Percentiles rank a stretch among this genome's conserved stretches.
These are phyloP conservation scores for Rhodosporidiobolus sp. DNA, from an alignment of 768 basidiomycete species.

Conservation along the genomic window DNA sequence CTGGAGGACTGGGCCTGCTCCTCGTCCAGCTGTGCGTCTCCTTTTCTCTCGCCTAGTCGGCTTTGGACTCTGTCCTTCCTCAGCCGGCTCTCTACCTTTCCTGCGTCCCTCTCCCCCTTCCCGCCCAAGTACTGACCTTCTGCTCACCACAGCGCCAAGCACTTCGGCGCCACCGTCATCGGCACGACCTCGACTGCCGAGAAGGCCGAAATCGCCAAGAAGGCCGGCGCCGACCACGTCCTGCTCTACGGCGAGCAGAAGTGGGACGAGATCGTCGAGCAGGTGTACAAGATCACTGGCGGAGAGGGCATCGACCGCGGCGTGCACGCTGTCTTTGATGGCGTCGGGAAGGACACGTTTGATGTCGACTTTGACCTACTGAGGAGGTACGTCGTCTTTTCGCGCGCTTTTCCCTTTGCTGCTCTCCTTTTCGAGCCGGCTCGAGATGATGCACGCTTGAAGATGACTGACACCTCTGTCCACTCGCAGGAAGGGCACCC, in stretches of 20 bases:
- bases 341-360: constrained; percentile 94
- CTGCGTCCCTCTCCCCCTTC: not conserved
- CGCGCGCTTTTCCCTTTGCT: constrained; percentile 12
- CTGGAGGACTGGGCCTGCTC: constrained; percentile 71
- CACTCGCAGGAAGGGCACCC: constrained; percentile 72
- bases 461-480: constrained; percentile 46
- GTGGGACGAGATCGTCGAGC: constrained; percentile 65
- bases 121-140: not conserved
- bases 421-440: no score
- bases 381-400: constrained; percentile 7
- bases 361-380: constrained; percentile 48
- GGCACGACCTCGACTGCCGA: constrained; percentile 82
- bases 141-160: constrained; percentile 60
- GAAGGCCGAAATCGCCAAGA: constrained; percentile 76
- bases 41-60: not conserved
- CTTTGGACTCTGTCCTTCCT: not conserved
- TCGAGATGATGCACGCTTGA: no score
- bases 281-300: constrained; percentile 47
- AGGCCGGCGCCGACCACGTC: constrained; percentile 79
- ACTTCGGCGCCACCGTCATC: constrained; percentile 80
- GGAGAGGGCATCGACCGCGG: constrained; percentile 46
- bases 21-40: constrained; percentile 49
- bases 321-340: constrained; percentile 82
- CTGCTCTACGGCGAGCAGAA: constrained; percentile 68
- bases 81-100: not conserved